These are phyloP conservation scores for Myrmaecium sp. DNA, from an alignment of 2,329 filamentous ascomycete genomes.

Conservation along the genomic window DNA sequence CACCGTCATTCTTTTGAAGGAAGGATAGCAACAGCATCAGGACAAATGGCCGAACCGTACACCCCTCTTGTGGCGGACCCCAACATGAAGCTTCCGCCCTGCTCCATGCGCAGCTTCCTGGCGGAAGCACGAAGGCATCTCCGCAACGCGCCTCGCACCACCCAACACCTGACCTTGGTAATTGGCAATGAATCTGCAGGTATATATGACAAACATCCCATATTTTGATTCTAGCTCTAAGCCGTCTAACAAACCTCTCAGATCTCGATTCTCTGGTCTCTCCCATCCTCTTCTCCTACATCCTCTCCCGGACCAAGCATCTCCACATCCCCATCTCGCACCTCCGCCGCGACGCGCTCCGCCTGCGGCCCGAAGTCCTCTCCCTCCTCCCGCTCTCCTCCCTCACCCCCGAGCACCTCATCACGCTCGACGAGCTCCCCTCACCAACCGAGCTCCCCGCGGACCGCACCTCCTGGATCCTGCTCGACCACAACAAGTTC, in stretches of 20 bases:
- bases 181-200: conserved; percentile 38
- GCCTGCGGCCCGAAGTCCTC: conserved; percentile 54
- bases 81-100: conserved; percentile 26
- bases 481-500: conserved; percentile 67
- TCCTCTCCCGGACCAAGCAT: conserved; percentile 31
- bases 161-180: conserved; percentile 29
- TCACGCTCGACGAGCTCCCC: conserved; percentile 45
- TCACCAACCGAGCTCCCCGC: too few relatives aligned
- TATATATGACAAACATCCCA: conserved; percentile 7
- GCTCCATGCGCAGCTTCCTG: conserved; percentile 29
- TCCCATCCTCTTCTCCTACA: conserved; percentile 56
- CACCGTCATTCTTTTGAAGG: too few relatives aligned
- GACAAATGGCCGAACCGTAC: too few relatives aligned
- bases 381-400: conserved; percentile 46
- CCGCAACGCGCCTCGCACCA: conserved; percentile 20
- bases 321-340: conserved; percentile 60
- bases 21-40: too few relatives aligned
- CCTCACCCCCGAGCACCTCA: conserved; percentile 42
- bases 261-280: conserved; percentile 71
- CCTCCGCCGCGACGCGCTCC: conserved; percentile 49
- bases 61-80: too few relatives aligned
- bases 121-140: conserved; percentile 26
- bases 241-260: conserved; percentile 18
- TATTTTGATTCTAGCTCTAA: conserved; percentile 1
- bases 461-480: conserved; percentile 47